Evolutionary conservation across 768 basidiomycete genomes (phyloP).

Genomic region (Tricholoma flavovirens): DNA sequence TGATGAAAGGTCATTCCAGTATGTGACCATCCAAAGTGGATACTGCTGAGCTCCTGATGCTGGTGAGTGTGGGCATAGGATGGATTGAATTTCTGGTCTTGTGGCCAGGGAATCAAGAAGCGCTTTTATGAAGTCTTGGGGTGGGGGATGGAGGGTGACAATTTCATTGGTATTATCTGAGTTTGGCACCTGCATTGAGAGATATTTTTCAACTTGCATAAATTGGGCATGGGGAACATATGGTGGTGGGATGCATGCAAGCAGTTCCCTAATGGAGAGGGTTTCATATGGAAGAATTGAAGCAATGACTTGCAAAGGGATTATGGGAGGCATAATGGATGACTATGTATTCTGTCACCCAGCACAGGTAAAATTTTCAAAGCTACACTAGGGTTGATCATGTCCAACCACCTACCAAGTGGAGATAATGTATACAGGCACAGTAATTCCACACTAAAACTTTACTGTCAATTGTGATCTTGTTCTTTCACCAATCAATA

Average conservation of each 20-base stretch:
- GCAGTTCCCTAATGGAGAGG: neutral
- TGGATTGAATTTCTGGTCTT: neutral
- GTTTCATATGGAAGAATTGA: neutral
- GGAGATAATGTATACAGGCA: no score
- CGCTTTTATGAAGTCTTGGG: neutral
- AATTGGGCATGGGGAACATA: neutral
- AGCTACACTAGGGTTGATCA: neutral
- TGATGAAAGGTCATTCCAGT: neutral
- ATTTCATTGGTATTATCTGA: neutral
- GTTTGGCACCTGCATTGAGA: neutral
- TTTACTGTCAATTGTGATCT: no score
- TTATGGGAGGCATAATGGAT: neutral
- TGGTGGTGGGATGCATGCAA: neutral
- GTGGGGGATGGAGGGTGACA: neutral
- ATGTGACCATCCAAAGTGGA: neutral
- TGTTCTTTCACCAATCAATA: no score
- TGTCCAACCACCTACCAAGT: neutral
- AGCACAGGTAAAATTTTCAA: neutral
- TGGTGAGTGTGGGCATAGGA: neutral
- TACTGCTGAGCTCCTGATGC: neutral
- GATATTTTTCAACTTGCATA: neutral
- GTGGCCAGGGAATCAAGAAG: neutral
- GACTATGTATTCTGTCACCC: neutral
- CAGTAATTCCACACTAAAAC: no score
- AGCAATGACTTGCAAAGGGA: neutral